Evolutionary conservation across 2,329 filamentous ascomycete species (phyloP).

Genomic region (Alternaria sp.): DNA sequence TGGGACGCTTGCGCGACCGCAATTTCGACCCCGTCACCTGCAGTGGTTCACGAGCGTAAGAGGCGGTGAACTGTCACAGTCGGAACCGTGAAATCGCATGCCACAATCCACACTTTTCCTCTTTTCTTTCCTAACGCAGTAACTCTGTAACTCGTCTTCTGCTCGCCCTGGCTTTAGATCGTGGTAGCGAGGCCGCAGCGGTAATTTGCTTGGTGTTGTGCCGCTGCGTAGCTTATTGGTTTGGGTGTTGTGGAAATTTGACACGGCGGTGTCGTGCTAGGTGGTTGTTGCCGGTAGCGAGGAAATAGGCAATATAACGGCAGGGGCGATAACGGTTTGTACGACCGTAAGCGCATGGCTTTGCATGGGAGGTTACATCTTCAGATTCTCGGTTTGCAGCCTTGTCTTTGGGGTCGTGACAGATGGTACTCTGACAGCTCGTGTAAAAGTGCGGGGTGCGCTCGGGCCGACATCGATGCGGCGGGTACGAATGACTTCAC

Average conservation of each 20-base stretch:
- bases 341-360: neutral
- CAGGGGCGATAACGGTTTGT: slow-evolving; percentile 1
- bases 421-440: neutral
- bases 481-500: neutral
- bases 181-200: slow-evolving; percentile 9
- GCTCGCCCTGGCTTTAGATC: slow-evolving; percentile 3
- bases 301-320: neutral
- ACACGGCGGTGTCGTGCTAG: neutral
- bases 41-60: slow-evolving; percentile 3
- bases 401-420: neutral
- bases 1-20: slow-evolving; percentile 9
- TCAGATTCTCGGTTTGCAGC: neutral
- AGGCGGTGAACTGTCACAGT: slow-evolving; percentile 2
- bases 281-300: slow-evolving; percentile 6
- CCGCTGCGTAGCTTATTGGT: slow-evolving; percentile 2
- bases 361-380: neutral
- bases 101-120: slow-evolving; percentile 13
- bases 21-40: neutral
- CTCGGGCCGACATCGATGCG: slow-evolving; percentile 10
- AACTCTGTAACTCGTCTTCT: neutral
- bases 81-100: slow-evolving; percentile 5
- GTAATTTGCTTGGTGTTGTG: slow-evolving; percentile 10
- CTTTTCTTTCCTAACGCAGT: slow-evolving; percentile 6
- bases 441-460: slow-evolving; percentile 7
- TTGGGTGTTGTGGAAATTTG: neutral